Conservation (phyloP, 345 rosid genomes). For the Hirschfeldia incana region DNA sequence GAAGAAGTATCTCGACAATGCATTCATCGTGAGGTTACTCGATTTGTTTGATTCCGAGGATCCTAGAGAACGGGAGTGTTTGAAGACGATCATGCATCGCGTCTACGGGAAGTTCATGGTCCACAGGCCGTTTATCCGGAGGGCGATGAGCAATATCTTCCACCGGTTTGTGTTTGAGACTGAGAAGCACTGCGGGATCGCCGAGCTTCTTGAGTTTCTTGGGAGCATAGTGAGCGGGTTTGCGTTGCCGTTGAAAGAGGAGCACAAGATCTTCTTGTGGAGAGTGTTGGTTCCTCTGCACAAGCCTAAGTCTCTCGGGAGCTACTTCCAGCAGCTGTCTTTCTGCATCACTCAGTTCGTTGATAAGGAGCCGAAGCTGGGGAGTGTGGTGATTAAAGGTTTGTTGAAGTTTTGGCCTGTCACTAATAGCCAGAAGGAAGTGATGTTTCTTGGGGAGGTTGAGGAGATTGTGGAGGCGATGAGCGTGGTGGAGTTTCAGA, state of each 20-base stretch:
- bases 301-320: slow-evolving; percentile 77
- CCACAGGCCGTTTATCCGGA: slow-evolving; percentile 80
- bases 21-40: slow-evolving; percentile 72
- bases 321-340: slow-evolving; percentile 76
- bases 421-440: slow-evolving; percentile 87
- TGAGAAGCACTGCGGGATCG: slow-evolving; percentile 79
- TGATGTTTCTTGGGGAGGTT: slow-evolving; percentile 79
- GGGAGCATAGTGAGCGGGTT: slow-evolving; percentile 87
- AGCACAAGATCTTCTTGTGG: slow-evolving; percentile 84
- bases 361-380: slow-evolving; percentile 83
- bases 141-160: slow-evolving; percentile 71
- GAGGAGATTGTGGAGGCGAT: slow-evolving; percentile 82
- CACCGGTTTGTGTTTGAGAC: slow-evolving; percentile 75
- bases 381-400: slow-evolving; percentile 61
- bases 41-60: slow-evolving; percentile 85
- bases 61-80: slow-evolving; percentile 81
- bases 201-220: slow-evolving; percentile 79
- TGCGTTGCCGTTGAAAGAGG: slow-evolving; percentile 86
- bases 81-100: slow-evolving; percentile 73
- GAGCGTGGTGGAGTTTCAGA: slow-evolving; percentile 73
- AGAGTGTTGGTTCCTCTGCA: slow-evolving; percentile 84
- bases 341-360: slow-evolving; percentile 76
- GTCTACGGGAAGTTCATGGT: slow-evolving; percentile 89
- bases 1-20: slow-evolving; percentile 78
- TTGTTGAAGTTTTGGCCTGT: slow-evolving; percentile 83